Conservation (phyloP, 2,329 filamentous ascomycete genomes). For the Chrysosporium keratinophilum region DNA sequence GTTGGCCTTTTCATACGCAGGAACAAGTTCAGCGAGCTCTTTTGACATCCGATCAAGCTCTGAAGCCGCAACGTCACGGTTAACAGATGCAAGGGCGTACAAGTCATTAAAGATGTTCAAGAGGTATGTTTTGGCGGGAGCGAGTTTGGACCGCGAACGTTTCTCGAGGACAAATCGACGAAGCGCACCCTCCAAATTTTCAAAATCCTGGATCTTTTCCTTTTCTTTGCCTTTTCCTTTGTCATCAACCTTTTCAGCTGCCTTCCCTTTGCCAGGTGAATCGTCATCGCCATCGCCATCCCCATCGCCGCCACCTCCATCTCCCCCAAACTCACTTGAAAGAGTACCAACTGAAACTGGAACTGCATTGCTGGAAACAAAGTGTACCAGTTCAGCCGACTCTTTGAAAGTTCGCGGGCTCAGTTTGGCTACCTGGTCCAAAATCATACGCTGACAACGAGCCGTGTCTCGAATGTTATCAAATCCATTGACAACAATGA, state of each 20-base stretch:
- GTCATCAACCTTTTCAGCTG: constrained; percentile 39
- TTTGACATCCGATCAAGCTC: constrained; percentile 74
- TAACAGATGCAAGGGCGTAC: constrained; percentile 70
- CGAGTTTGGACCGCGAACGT: constrained; percentile 85
- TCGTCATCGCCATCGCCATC: constrained; percentile 41
- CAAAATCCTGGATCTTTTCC: constrained; percentile 80
- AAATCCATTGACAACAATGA: constrained; percentile 96
- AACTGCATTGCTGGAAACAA: constrained; percentile 93
- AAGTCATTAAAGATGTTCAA: constrained; percentile 87
- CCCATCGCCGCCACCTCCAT: constrained; percentile 46
- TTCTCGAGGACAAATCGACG: constrained; percentile 93
- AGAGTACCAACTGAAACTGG: constrained; percentile 52
- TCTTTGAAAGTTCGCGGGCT: constrained; percentile 92
- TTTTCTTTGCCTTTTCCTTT: constrained; percentile 78
- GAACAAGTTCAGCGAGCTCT: constrained; percentile 74
- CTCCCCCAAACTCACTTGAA: constrained; percentile 31
- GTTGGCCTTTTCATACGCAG: constrained; percentile 71
- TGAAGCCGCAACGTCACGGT: constrained; percentile 71
- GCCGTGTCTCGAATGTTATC: constrained; percentile 88
- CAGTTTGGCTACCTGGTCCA: constrained; percentile 78
- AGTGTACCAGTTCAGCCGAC: constrained; percentile 83
- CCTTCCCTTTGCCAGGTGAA: constrained; percentile 12
- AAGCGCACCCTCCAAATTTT: constrained; percentile 76
- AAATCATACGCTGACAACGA: constrained; percentile 80
- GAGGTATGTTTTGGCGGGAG: constrained; percentile 89